Evolutionary conservation across 1,284 basidiomycete species (phyloP), one percentile per base, ranked within the genome.

Genomic region (Puccinia novopanici): DNA sequence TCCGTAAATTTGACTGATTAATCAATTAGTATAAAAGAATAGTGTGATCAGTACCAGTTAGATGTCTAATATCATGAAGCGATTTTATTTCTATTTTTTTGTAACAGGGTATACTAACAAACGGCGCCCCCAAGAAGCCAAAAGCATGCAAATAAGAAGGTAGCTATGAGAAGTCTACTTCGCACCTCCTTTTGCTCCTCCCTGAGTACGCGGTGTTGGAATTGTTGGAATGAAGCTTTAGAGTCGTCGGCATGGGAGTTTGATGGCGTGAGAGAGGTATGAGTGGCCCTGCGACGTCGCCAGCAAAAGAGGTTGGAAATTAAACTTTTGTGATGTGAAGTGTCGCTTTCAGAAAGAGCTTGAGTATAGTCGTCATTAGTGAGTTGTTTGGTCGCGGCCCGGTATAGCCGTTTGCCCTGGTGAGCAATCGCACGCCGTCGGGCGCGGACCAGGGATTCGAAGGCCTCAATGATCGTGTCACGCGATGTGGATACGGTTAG

Each of bases 391-490:
- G 65, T 70, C 45, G 54, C 54, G 42, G 65, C 52, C 34, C 45
- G 37, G 37, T 67, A 52, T 1, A 70, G 22, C 13, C 76, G 70
- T 57, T 54, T 61, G 12, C 71, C 70, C 22, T 54, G 57, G 45
- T 80, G 67, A 10, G 52, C 54, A 48, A 80, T 73, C 2, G 57
- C 68, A 22, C 55, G 68, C 13, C 68, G 70, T 30, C 70, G 54
- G 12, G 55, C 37, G 42, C 57, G 57, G 45, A 57, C 71, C 34
- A 73, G 45, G 3, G 52, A 59, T 71, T 73, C 70, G 24, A 80
- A 80, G 17, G 52, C 78, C 50, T 80, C 78, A 17, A 80, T 65
- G 22, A 80, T 80, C 17, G 68, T 73, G n/a, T 73, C 78, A 30
- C 78, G 68, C 3, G 59, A 34, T 30, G 70, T 80, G 3, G 68